Evolutionary conservation across 257 asterid genomes (phyloP).

Genomic region (Solanum tarapatanum): DNA sequence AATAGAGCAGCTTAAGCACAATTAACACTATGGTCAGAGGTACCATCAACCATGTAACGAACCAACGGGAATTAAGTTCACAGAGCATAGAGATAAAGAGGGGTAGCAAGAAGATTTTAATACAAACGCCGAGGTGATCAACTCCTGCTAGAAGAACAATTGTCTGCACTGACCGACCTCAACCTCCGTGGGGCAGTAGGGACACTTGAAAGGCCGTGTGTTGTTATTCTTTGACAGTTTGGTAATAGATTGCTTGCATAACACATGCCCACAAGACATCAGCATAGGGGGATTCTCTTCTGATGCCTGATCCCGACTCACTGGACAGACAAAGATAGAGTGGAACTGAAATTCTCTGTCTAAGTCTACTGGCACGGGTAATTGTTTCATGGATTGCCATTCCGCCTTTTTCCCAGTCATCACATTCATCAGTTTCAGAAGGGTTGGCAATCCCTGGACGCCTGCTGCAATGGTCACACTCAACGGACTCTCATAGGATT

Average conservation of each 20-base stretch:
- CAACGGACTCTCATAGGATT: constrained; percentile 65
- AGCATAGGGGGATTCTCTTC: constrained; percentile 93
- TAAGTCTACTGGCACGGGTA: constrained; percentile 81
- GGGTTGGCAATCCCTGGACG: constrained; percentile 75
- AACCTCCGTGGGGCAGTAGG: constrained; percentile 83
- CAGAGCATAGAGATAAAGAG: not conserved
- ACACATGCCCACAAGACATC: constrained; percentile 79
- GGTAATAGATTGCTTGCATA: constrained; percentile 81
- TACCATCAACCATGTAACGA: not conserved
- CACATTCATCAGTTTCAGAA: constrained; percentile 71
- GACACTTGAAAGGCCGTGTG: constrained; percentile 85
- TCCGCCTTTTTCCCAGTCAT: constrained; percentile 73
- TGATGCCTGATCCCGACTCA: constrained; percentile 80
- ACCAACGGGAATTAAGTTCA: not conserved
- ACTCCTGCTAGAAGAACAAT: constrained; percentile 42
- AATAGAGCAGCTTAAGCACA: not conserved
- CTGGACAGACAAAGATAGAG: constrained; percentile 80
- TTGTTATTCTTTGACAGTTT: constrained; percentile 72
- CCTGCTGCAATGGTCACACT: constrained; percentile 77
- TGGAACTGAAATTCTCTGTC: constrained; percentile 83
- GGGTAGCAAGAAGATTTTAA: not conserved
- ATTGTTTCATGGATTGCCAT: constrained; percentile 86
- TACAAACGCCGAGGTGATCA: not conserved
- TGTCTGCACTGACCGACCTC: constrained; percentile 83
- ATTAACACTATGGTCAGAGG: not conserved